Conservation (phyloP, 2,329 filamentous ascomycete genomes). For the Talaromyces amestolkiae region DNA sequence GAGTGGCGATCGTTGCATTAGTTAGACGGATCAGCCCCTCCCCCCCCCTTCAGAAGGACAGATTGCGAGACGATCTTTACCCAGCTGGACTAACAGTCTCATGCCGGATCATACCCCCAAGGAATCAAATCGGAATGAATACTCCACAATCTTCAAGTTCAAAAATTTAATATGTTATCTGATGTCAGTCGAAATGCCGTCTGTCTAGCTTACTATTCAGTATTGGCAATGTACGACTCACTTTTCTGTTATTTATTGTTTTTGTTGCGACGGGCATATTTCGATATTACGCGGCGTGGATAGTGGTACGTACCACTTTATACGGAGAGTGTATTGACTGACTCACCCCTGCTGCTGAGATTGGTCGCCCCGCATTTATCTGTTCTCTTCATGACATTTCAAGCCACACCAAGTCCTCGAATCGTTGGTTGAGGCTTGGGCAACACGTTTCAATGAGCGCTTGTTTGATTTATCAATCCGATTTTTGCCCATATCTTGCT, state of each 20-base stretch:
- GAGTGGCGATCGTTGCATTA: conserved; percentile 5
- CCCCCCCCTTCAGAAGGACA: not conserved
- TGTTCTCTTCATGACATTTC: not conserved
- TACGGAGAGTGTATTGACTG: not conserved
- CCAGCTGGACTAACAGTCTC: not conserved
- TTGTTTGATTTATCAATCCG: not conserved
- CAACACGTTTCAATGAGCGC: not conserved
- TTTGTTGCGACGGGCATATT: not conserved
- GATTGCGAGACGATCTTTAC: not conserved
- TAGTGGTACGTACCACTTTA: not conserved
- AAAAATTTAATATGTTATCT: not conserved
- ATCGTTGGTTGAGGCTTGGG: no score
- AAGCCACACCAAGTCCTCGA: not conserved
- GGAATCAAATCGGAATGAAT: conserved; percentile 3
- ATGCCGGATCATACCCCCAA: not conserved
- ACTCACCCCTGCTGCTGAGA: not conserved
- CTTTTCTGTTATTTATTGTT: not conserved
- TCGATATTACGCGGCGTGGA: not conserved
- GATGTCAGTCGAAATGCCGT: not conserved
- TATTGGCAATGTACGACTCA: not conserved
- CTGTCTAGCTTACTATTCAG: not conserved
- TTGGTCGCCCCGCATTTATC: conserved; percentile 1
- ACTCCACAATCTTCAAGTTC: not conserved
- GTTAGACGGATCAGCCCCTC: not conserved
- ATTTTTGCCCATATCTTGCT: not conserved